These are phyloP conservation scores for Aspergillus novoparasiticus DNA, from an alignment of 2,329 filamentous ascomycete genomes.

Conservation along the genomic window DNA sequence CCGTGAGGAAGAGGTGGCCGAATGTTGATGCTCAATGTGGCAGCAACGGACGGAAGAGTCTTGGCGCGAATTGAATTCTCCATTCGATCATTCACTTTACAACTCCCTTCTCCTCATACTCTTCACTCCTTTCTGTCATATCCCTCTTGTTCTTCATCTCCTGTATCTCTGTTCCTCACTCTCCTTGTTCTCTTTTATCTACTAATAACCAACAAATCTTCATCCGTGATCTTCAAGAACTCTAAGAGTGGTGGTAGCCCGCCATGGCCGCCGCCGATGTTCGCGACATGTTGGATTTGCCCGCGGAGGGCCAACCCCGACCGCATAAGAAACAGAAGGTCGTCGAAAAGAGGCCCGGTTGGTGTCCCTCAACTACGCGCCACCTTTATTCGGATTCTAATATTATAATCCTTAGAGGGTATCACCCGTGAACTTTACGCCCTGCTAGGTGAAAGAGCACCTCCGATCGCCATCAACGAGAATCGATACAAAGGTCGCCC, in stretches of 20 bases:
- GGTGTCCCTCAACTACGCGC: slow-evolving; percentile 22
- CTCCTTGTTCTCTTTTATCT: too few relatives aligned
- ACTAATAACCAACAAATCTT: background rate
- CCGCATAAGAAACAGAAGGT: slow-evolving; percentile 76
- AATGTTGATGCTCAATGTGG: slow-evolving; percentile 26
- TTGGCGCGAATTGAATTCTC: slow-evolving; percentile 27
- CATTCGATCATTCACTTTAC: background rate
- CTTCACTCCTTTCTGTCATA: background rate
- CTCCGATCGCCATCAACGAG: slow-evolving; percentile 55
- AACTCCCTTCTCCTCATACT: background rate
- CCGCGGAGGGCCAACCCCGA: slow-evolving; percentile 60
- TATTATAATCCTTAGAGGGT: slow-evolving; percentile 39
- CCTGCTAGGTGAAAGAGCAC: slow-evolving; percentile 54
- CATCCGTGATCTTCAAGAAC: background rate
- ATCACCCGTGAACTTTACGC: slow-evolving; percentile 55
- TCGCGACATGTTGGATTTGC: slow-evolving; percentile 84
- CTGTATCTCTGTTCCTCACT: slow-evolving; percentile 8
- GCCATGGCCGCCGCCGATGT: slow-evolving; percentile 77
- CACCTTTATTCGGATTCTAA: background rate
- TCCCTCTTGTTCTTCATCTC: slow-evolving; percentile 5
- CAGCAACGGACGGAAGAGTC: slow-evolving; percentile 21
- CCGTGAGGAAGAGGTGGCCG: slow-evolving; percentile 4
- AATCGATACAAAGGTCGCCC: slow-evolving; percentile 55
- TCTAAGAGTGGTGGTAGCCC: slow-evolving; percentile 8
- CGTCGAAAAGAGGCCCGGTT: slow-evolving; percentile 59